Percentiles rank a stretch among this genome's conserved stretches.
Conservation (phyloP, 2,329 filamentous ascomycete species). For the Periconia macrospinosa region DNA sequence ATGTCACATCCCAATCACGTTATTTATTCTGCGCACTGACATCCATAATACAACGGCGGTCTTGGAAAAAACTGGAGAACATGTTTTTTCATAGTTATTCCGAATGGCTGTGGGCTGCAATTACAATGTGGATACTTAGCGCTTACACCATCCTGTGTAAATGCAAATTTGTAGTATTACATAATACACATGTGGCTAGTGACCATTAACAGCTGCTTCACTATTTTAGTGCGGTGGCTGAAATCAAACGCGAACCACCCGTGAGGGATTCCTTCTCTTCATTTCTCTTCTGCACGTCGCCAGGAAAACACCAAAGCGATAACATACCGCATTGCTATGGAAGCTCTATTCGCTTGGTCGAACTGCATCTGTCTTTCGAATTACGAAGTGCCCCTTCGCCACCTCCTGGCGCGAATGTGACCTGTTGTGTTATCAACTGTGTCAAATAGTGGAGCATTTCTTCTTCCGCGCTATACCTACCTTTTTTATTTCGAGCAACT, state of each 20-base stretch:
- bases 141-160: not conserved
- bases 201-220: not conserved
- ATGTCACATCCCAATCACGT: no score
- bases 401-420: not conserved
- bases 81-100: no score
- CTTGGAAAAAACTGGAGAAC: no score
- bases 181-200: slow-evolving; percentile 2
- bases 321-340: not conserved
- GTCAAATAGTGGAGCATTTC: not conserved
- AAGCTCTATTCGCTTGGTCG: not conserved
- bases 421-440: not conserved
- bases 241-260: slow-evolving; percentile 18
- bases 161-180: slow-evolving; percentile 1
- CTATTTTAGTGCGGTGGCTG: slow-evolving; percentile 11
- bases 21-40: no score
- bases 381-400: not conserved
- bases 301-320: not conserved
- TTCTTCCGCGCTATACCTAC: not conserved
- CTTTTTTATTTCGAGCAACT: not conserved
- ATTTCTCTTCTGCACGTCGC: slow-evolving; percentile 5
- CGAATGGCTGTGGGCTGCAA: no score
- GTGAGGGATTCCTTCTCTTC: slow-evolving; percentile 12
- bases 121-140: not conserved
- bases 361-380: not conserved
- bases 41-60: no score